phyloP scores from a whole-genome alignment of 306 rosid genomes.

The Vigna reflexopilosa region DNA sequence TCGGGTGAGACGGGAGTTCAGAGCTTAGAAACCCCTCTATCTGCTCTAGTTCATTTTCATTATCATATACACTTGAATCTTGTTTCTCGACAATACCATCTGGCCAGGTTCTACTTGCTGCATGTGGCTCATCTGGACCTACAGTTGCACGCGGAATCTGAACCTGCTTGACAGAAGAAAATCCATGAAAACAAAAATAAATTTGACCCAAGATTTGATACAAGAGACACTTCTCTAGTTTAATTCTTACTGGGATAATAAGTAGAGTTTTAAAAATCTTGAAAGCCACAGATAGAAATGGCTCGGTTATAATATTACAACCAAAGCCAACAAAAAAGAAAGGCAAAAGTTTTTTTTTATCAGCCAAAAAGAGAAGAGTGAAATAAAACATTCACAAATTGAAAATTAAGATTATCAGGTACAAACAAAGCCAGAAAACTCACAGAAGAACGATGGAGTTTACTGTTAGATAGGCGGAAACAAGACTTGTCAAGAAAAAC shows the following conservation, averaged over 20 bases:
- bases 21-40: constrained; percentile 70
- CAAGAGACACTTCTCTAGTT: constrained; percentile 5
- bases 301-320: neutral
- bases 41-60: constrained; percentile 65
- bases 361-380: neutral
- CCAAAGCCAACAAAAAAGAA: too few species aligned
- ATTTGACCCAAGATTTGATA: constrained; percentile 12
- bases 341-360: too few species aligned
- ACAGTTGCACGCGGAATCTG: constrained; percentile 69
- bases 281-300: neutral
- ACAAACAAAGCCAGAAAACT: constrained; percentile 43
- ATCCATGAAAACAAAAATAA: constrained; percentile 19
- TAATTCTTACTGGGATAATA: neutral
- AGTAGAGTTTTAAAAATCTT: neutral
- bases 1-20: constrained; percentile 89
- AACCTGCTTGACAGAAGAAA: constrained; percentile 48
- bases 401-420: neutral
- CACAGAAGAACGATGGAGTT: constrained; percentile 53
- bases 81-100: constrained; percentile 80
- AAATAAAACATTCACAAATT: neutral
- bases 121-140: constrained; percentile 98
- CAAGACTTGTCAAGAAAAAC: constrained; percentile 66
- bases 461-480: constrained; percentile 52
- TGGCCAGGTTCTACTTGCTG: constrained; percentile 85
- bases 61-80: constrained; percentile 57